Conservation (phyloP, 192 early-diverging fungal species). For the Backusella circina region DNA sequence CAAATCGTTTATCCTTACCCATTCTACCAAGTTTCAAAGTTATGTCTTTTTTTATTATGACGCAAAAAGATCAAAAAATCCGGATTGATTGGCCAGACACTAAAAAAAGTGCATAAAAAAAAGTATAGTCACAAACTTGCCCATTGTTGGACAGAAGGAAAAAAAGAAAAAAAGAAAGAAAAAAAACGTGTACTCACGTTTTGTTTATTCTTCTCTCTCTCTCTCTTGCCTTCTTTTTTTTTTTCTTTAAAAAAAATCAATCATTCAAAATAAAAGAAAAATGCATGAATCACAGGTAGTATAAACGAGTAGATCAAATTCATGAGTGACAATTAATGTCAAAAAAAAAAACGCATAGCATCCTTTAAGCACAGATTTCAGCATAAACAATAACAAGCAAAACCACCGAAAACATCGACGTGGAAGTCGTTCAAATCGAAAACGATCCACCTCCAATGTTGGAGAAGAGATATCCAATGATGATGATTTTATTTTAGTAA, state of each 20-base stretch:
- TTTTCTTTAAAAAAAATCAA: not conserved
- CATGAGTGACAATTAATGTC: not conserved
- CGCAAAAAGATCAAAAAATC: not conserved
- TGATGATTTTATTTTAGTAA: not conserved
- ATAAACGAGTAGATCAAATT: not conserved
- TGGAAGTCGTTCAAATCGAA: not conserved
- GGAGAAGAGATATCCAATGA: not conserved
- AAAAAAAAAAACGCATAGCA: not conserved
- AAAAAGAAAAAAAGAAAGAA: not conserved
- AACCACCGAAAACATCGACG: not conserved
- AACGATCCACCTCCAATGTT: not conserved
- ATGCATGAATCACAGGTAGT: slow-evolving; percentile 1
- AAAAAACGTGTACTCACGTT: not conserved
- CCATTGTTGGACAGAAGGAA: not conserved
- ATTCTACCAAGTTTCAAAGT: not conserved
- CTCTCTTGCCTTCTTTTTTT: not conserved
- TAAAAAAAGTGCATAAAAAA: not conserved
- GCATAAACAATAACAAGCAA: not conserved
- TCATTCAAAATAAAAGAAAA: not conserved
- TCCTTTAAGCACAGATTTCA: not conserved
- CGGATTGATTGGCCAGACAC: not conserved
- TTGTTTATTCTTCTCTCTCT: not conserved
- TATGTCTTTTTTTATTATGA: not conserved
- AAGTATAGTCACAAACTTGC: not conserved
- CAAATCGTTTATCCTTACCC: not conserved